Percentiles rank a stretch among this genome's conserved stretches.
These are phyloP conservation scores for Achaetomiella virescens DNA, from an alignment of 495 filamentous ascomycete genomes.

Conservation along the genomic window DNA sequence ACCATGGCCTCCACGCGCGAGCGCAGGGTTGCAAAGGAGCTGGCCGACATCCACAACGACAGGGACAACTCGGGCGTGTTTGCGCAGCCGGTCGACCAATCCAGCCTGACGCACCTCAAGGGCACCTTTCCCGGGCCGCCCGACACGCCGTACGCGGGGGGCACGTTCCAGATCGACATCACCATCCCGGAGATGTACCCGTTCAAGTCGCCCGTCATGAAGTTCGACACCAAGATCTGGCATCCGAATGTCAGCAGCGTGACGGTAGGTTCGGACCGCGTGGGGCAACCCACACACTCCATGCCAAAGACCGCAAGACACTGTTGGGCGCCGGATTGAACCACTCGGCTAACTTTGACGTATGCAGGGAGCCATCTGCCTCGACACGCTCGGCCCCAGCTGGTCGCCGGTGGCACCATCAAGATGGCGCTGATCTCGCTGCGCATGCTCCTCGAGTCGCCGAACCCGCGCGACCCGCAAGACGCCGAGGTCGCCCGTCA, in stretches of 20 bases:
- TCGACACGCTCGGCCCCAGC: slow-evolving; percentile 81
- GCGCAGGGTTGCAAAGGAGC: slow-evolving; percentile 86
- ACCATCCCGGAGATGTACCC: slow-evolving; percentile 84
- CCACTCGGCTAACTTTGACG: background rate
- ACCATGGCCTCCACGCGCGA: slow-evolving; percentile 69
- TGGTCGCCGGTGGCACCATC: slow-evolving; percentile 96
- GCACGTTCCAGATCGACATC: slow-evolving; percentile 77
- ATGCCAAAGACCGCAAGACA: no score
- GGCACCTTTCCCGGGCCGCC: slow-evolving; percentile 84
- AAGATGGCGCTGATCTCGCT: slow-evolving; percentile 91
- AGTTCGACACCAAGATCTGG: slow-evolving; percentile 93
- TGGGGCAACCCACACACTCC: background rate
- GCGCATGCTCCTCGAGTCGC: slow-evolving; percentile 85
- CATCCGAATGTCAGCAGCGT: slow-evolving; percentile 95
- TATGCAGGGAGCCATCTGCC: slow-evolving; percentile 87
- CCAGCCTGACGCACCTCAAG: slow-evolving; percentile 75
- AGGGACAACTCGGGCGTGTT: slow-evolving; percentile 61
- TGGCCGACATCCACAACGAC: slow-evolving; percentile 79
- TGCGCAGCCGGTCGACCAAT: slow-evolving; percentile 55
- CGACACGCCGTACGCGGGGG: slow-evolving; percentile 90
- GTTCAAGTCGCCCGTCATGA: slow-evolving; percentile 88
- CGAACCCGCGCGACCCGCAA: slow-evolving; percentile 94
- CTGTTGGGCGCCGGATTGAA: no score
- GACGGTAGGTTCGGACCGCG: slow-evolving; percentile 56
- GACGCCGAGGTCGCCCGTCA: slow-evolving; percentile 93